Base-by-base conservation (phyloP, 2,329 filamentous ascomycete species). In the Ophiocordyceps camponoti-rufipedis region DNA sequence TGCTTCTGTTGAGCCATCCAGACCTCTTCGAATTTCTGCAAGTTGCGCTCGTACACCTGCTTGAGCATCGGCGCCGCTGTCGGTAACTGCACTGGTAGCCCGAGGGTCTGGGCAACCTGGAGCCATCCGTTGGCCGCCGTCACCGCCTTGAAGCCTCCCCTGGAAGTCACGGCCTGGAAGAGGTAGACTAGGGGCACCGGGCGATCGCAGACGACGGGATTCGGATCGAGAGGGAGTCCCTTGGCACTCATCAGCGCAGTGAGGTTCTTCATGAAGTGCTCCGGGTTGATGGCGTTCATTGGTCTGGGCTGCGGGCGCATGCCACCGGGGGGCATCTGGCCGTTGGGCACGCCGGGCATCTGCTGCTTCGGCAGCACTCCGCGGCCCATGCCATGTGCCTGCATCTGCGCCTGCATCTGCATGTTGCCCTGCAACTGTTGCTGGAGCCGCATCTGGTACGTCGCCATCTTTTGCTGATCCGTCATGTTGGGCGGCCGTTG, bases 371-470 rank as follows among this genome's bases (percentile, higher is more conserved):
- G 63, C 65, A 75, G 71, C 65, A 72, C 70, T 46, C 61, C 71
- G 46, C 65, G 67, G 18, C 64, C 67, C 60, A 64, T 62, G 28
- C 50, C 54, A 48, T 64, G 63, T 13, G 57, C 52, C 51, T 74
- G 74, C 66, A 78, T 68, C 48, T 75, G 71, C 13, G 65, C 63
- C 45, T 61, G 61, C 59, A 68, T 67, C 44, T 71, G 67, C 56
- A 72, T 68, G 35, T 68, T 70, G 10, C 62, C 61, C 49, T 83
- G 78, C 39, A 82, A 72, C 55, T 88, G 84, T 47, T 82, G 77
- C 55, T 93, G 84, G 45, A 93, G 63, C 49, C 85, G 82, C 76
- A 93, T 83, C 53, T 93, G 85, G 55, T 93, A 89, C 43, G 81
- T 65, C 47, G 77, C 71, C 59, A 86, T 73, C 55, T 86, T 82